Conservation (phyloP, 345 rosid species). For the Theobroma cacao region DNA sequence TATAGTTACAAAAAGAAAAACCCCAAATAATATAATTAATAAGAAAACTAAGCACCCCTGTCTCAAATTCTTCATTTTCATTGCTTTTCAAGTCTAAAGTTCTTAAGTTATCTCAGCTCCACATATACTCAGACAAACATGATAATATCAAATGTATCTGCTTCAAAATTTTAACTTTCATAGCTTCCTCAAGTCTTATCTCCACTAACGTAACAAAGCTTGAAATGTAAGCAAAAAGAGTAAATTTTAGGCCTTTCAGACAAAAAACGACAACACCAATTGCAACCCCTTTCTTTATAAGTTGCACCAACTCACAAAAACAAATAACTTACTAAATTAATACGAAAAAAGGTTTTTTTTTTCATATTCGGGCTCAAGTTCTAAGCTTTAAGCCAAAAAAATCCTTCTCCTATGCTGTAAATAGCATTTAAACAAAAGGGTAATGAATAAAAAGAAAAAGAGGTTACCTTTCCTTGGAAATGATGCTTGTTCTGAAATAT, state of each 20-base stretch:
- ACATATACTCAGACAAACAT: not conserved
- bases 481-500: conserved; percentile 77
- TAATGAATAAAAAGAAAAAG: not conserved
- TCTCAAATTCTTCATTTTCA: not conserved
- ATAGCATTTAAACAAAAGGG: not conserved
- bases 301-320: not conserved
- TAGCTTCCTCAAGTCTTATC: not conserved
- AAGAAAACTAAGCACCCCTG: not conserved
- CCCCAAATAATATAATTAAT: not conserved
- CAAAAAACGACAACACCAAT: not conserved
- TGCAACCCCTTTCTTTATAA: not conserved
- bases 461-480: conserved; percentile 72
- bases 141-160: not conserved
- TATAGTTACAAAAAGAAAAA: not conserved
- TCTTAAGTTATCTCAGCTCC: not conserved
- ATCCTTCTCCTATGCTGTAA: not conserved
- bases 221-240: not conserved
- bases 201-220: not conserved
- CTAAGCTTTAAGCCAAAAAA: not conserved
- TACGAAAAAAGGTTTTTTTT: not conserved
- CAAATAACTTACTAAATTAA: not conserved
- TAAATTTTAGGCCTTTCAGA: not conserved
- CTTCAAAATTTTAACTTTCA: not conserved
- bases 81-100: not conserved
- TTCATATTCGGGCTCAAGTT: not conserved